Evolutionary conservation across 192 early-diverging fungal species (phyloP).

Genomic region (Tieghemiomyces parasiticus): DNA sequence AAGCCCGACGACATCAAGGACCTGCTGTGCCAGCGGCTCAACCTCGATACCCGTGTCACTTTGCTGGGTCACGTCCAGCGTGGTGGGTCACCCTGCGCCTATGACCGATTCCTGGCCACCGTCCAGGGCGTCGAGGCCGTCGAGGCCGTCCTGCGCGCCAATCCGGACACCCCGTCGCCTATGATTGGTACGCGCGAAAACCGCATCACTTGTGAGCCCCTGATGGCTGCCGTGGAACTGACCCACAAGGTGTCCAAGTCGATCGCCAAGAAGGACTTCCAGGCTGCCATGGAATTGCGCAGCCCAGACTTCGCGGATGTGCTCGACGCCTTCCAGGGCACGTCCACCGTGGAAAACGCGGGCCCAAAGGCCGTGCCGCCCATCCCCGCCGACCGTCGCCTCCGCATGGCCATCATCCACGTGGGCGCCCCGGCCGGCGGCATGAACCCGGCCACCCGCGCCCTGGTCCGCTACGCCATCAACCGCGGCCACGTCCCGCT

Average conservation of each 20-base stretch:
- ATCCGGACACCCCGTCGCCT: slow-evolving; percentile 68
- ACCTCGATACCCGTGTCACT: slow-evolving; percentile 88
- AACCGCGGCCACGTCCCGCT: slow-evolving; percentile 80
- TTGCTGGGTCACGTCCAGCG: slow-evolving; percentile 90
- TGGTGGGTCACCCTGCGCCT: slow-evolving; percentile 79
- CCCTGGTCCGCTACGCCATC: slow-evolving; percentile 64
- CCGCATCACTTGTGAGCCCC: slow-evolving; percentile 65
- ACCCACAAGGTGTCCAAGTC: slow-evolving; percentile 78
- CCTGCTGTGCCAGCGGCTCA: slow-evolving; percentile 58
- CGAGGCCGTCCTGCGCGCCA: slow-evolving; percentile 75
- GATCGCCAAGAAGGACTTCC: slow-evolving; percentile 72
- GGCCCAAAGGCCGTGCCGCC: slow-evolving; percentile 22
- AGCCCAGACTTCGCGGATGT: slow-evolving; percentile 67
- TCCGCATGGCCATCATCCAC: slow-evolving; percentile 86
- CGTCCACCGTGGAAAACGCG: slow-evolving; percentile 26
- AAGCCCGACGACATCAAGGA: slow-evolving; percentile 73
- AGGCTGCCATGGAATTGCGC: slow-evolving; percentile 74
- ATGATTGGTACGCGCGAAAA: slow-evolving; percentile 91
- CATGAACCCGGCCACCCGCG: slow-evolving; percentile 92
- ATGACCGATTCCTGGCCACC: slow-evolving; percentile 86
- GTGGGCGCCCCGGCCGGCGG: slow-evolving; percentile 93
- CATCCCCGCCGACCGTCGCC: slow-evolving; percentile 26
- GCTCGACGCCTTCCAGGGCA: slow-evolving; percentile 45
- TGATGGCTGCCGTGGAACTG: slow-evolving; percentile 86
- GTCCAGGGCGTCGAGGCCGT: slow-evolving; percentile 91